Base-by-base conservation (phyloP, 140 eudicot species). In the Cichorium intybus region DNA sequence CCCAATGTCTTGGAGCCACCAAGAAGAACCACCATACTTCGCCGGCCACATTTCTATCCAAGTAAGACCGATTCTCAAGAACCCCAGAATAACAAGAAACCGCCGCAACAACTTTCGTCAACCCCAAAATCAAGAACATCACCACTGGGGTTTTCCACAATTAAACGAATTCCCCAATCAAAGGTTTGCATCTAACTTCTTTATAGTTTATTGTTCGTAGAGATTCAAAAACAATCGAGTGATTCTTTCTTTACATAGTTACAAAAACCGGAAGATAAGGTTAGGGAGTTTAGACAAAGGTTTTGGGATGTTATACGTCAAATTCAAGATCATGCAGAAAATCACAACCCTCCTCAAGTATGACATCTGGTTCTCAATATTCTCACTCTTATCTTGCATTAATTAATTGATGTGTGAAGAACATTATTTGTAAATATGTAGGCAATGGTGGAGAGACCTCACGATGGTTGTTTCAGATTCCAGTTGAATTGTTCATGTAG, bases 401-500 rank as follows among this genome's bases (percentile, higher is more conserved):
- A 16, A 3, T 45, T 45, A 16, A 14, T 60, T 39, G 17, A 21
- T 60, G 66, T 60, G 39, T 60, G 52, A 31, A 31, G 35, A 35
- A 35, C 43, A 35, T 9, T 33, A 10, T 11, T 24, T 67, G 64
- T 55, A 69, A 57, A 23, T 57, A 49, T 69, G 75, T 69, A 14
- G 75, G 59, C 3, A 35, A 35, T 35, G 9, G 75, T 57, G 34
- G 75, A 69, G 66, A 17, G 67, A 45, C 21, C 22, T 37, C 33
- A 27, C 37, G 14, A 57, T 47, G 67, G 67, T 39, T 57, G 58
- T 57, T 28, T 57, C 16, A 33, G 47, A 9, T 45, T 69, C 48
- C 50, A 69, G 34, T 28, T 69, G 59, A 59, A 57, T 20, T 69
- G 75, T 12, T 27, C 50, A 3, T 69, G 75, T 46, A 67, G 67